Base-by-base conservation (phyloP, 2,329 filamentous ascomycete genomes). In the Hypoxylon rubiginosum region DNA sequence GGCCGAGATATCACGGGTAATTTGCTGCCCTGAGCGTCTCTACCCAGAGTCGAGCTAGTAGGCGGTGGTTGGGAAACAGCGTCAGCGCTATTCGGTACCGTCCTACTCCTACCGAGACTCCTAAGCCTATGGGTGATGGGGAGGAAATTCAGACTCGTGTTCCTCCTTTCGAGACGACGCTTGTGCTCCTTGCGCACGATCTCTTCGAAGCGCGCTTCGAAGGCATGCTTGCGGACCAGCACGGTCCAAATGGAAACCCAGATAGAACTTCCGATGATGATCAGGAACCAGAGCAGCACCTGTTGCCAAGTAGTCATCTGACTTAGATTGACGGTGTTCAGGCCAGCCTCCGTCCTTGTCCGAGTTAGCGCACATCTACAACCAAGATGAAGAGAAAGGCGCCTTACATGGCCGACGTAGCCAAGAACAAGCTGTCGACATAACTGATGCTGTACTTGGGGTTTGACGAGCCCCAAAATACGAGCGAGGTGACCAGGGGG, bases 301-400 rank as follows among this genome's bases (percentile, higher is more conserved):
- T 92, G 90, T 73, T 92, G 90, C 73, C 88, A 90, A 2, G 86
- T 88, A 39, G 88, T 91, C 73, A 92, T 78, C 51, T 83, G 80
- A 57, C 85, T 88, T 11, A 92, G 75, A 72, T 90, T 88, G 69
- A 89, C 86, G 8, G 89, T 91, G 70, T 90, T 76, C 26, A 75
- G 79, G 1, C 90, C 90, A 8, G 90, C 85, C 65, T 88, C 82
- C 1, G 89, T 91, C 84, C 21, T 24, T 24, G 2, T 4, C 21
- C 21, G 21, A 24, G 21, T 24, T 24, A 24, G 21, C 21, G 21
- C 4, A 24, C 21, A 24, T 24, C 21, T 24, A 24, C 21, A 24
- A 24, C 21, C 4, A 24, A 24, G 21, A 4, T 24, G 2, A 24
- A 4, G 4, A 13, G 32, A 36, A 13, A 13, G 10, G 32, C 11